A percentile compares a stretch with the other conserved stretches of the same genome.
Conservation (phyloP, 352 stramenopile genomes). For the Globisporangium radiosum region DNA sequence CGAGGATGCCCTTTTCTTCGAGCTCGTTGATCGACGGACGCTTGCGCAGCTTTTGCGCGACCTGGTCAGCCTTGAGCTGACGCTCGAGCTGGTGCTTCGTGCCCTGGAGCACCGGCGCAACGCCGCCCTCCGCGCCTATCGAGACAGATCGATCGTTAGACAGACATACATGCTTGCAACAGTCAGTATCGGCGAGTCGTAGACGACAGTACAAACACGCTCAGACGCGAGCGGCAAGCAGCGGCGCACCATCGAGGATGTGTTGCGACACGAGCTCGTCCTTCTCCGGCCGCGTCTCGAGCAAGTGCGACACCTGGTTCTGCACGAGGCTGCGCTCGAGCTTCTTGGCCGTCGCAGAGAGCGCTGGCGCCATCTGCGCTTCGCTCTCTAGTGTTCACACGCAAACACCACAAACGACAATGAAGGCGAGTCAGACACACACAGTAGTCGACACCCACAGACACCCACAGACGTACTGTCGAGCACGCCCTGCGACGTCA, state of each 20-base stretch:
- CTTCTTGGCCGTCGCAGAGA: constrained; percentile 71
- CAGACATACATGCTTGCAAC: neutral
- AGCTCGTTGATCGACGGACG: constrained; percentile 64
- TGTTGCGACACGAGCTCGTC: constrained; percentile 72
- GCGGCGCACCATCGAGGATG: constrained; percentile 48
- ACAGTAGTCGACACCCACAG: neutral
- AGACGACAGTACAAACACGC: neutral
- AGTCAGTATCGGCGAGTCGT: neutral
- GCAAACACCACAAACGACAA: neutral
- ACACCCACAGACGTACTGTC: constrained; percentile 25
- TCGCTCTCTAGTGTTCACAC: constrained; percentile 28
- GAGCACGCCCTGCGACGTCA: constrained; percentile 52
- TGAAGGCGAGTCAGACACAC: neutral
- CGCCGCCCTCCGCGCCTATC: constrained; percentile 31
- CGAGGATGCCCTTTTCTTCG: constrained; percentile 72
- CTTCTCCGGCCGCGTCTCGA: constrained; percentile 71
- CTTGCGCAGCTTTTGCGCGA: constrained; percentile 62
- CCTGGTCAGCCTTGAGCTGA: constrained; percentile 61
- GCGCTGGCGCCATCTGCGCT: constrained; percentile 46
- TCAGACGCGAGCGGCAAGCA: neutral
- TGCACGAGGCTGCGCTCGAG: constrained; percentile 72
- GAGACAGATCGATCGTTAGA: neutral
- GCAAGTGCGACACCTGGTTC: constrained; percentile 75
- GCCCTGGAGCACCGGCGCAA: constrained; percentile 63
- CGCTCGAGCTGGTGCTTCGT: constrained; percentile 67